These are phyloP conservation scores for Penicillium paradoxum DNA, from an alignment of 495 filamentous ascomycete genomes.

Conservation along the genomic window DNA sequence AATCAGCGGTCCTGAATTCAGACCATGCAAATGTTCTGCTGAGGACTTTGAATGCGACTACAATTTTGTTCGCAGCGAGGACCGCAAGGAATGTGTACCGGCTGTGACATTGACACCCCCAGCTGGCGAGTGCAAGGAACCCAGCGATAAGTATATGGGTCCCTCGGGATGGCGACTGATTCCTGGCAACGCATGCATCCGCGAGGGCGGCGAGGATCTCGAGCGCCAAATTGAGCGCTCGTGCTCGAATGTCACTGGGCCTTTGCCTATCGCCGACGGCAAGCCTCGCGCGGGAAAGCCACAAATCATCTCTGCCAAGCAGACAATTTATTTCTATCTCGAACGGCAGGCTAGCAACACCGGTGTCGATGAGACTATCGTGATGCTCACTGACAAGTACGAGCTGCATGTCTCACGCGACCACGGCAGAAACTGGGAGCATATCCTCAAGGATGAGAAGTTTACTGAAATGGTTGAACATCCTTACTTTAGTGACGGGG, in stretches of 20 bases:
- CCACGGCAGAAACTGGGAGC: slow-evolving; percentile 81
- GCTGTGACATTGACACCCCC: slow-evolving; percentile 47
- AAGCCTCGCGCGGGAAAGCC: slow-evolving; percentile 51
- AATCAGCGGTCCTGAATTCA: slow-evolving; percentile 57
- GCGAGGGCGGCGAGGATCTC: slow-evolving; percentile 42
- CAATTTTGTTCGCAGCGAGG: slow-evolving; percentile 68
- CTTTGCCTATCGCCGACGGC: slow-evolving; percentile 49
- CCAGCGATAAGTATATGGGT: slow-evolving; percentile 66
- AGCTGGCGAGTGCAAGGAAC: slow-evolving; percentile 60
- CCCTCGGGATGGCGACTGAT: slow-evolving; percentile 89
- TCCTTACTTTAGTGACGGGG: slow-evolving; percentile 69
- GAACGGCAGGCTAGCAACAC: slow-evolving; percentile 65
- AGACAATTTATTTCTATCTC: slow-evolving; percentile 70
- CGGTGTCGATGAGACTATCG: slow-evolving; percentile 73
- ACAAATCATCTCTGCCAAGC: slow-evolving; percentile 52
- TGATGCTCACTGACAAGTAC: slow-evolving; percentile 64
- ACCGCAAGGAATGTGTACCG: slow-evolving; percentile 59
- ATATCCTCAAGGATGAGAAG: slow-evolving; percentile 52
- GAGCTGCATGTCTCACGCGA: slow-evolving; percentile 69
- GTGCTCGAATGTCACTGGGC: slow-evolving; percentile 44
- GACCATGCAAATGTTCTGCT: slow-evolving; percentile 72
- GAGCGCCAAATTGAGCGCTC: slow-evolving; percentile 43
- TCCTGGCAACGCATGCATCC: slow-evolving; percentile 80
- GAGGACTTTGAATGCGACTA: slow-evolving; percentile 93
- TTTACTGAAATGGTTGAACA: slow-evolving; percentile 69